A percentile compares a stretch with the other conserved stretches of the same genome.
Evolutionary conservation across 2,329 filamentous ascomycete genomes (phyloP).

Genomic region (Rhinocladiella mackenziei): DNA sequence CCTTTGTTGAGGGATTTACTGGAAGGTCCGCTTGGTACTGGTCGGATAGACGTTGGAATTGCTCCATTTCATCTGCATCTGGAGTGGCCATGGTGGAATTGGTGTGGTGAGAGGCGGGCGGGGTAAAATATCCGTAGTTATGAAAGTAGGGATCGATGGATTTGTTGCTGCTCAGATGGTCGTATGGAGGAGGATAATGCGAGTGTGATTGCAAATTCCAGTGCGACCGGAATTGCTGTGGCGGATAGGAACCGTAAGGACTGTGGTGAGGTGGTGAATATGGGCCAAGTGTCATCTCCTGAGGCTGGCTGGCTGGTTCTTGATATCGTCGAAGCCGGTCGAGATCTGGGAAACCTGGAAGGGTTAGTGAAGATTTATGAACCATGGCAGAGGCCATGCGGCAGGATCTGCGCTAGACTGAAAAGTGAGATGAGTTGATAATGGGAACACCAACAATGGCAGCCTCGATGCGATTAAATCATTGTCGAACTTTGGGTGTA

Average conservation of each 20-base stretch:
- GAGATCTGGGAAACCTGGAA: not conserved
- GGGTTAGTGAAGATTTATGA: not conserved
- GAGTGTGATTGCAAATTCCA: conserved; percentile 34
- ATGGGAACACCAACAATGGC: not conserved
- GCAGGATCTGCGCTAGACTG: too few species aligned
- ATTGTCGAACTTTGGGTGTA: not conserved
- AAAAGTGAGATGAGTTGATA: not conserved
- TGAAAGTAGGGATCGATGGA: conserved; percentile 19
- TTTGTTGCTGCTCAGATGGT: conserved; percentile 29
- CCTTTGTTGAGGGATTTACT: conserved; percentile 39
- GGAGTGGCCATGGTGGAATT: conserved; percentile 38
- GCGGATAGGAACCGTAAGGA: conserved; percentile 8
- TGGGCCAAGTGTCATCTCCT: conserved; percentile 20
- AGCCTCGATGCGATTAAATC: not conserved
- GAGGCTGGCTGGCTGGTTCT: too few species aligned
- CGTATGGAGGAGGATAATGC: conserved; percentile 34
- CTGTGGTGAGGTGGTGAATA: conserved; percentile 8
- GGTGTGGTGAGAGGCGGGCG: conserved; percentile 22
- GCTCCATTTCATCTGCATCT: conserved; percentile 54
- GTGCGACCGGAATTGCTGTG: conserved; percentile 23
- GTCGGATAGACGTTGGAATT: conserved; percentile 60
- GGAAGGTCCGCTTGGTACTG: conserved; percentile 56
- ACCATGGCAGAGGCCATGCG: too few species aligned
- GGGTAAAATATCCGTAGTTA: conserved; percentile 28
- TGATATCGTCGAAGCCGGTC: too few species aligned